phyloP scores from a whole-genome alignment of 2,329 filamentous ascomycete genomes.

The Cytospora piceicola region DNA sequence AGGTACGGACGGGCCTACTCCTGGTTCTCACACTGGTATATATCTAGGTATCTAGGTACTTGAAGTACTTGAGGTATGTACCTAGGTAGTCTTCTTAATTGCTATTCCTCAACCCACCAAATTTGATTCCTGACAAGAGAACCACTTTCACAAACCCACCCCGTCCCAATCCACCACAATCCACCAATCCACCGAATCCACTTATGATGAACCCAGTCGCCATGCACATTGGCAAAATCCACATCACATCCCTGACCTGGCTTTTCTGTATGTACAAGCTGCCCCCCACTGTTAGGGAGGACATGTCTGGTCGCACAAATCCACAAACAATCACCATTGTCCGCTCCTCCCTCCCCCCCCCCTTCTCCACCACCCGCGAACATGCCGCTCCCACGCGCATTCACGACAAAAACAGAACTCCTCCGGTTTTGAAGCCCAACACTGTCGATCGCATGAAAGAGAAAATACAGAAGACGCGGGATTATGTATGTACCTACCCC shows the following conservation, averaged over 20 bases:
- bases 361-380: constrained; percentile 1
- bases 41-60: too few relatives aligned
- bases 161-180: neutral
- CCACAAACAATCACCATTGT: neutral
- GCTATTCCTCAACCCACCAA: neutral
- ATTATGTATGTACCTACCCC: neutral
- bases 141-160: constrained; percentile 17
- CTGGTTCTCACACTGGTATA: neutral
- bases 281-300: neutral
- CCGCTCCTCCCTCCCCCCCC: neutral
- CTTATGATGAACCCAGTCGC: constrained; percentile 26
- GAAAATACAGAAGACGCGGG: neutral
- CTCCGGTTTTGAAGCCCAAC: neutral
- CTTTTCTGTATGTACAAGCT: too few relatives aligned
- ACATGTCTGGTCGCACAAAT: neutral
- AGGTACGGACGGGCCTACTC: neutral
- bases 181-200: constrained; percentile 11
- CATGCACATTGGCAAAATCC: constrained; percentile 20
- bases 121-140: constrained; percentile 11
- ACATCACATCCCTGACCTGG: constrained; percentile 1
- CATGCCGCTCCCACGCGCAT: neutral
- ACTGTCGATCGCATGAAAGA: neutral
- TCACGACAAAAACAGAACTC: neutral
- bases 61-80: too few relatives aligned
- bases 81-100: neutral